Conservation (phyloP, 2,329 filamentous ascomycete species). For the Aureobasidium sp. region DNA sequence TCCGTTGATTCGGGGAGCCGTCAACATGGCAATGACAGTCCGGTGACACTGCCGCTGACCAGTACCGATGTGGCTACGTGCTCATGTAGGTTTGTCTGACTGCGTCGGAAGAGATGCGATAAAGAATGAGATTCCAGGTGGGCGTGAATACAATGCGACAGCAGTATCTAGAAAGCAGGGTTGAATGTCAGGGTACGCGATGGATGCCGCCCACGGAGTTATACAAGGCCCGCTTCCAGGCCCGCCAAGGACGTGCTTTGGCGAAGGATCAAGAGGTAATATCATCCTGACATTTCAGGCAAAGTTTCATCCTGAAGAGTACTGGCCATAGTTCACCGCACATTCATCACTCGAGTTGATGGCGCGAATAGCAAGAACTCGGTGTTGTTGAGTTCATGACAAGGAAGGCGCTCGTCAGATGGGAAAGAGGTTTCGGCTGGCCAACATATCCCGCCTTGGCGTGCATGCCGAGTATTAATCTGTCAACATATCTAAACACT, state of each 20-base stretch:
- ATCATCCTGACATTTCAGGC: background rate
- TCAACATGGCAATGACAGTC: conserved; percentile 11
- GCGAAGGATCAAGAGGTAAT: background rate
- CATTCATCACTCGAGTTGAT: background rate
- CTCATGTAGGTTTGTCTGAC: background rate
- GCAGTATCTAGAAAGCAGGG: background rate
- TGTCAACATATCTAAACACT: background rate
- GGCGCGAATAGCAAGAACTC: background rate
- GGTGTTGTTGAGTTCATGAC: background rate
- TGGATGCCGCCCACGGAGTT: conserved; percentile 9
- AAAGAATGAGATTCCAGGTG: background rate
- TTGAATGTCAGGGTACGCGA: background rate
- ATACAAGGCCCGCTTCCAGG: background rate
- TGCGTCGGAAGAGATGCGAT: too few species aligned
- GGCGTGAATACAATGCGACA: background rate
- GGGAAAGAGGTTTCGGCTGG: background rate
- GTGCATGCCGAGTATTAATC: background rate
- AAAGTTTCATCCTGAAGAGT: background rate
- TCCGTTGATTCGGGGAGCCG: conserved; percentile 15
- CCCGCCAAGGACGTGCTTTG: background rate
- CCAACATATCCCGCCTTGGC: conserved; percentile 2
- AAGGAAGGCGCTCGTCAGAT: background rate
- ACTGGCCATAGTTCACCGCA: background rate
- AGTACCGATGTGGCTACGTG: background rate
- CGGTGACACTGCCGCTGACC: conserved; percentile 5